These are phyloP conservation scores for Elongisporangium prolatum DNA, from an alignment of 352 stramenopile species.

Conservation along the genomic window DNA sequence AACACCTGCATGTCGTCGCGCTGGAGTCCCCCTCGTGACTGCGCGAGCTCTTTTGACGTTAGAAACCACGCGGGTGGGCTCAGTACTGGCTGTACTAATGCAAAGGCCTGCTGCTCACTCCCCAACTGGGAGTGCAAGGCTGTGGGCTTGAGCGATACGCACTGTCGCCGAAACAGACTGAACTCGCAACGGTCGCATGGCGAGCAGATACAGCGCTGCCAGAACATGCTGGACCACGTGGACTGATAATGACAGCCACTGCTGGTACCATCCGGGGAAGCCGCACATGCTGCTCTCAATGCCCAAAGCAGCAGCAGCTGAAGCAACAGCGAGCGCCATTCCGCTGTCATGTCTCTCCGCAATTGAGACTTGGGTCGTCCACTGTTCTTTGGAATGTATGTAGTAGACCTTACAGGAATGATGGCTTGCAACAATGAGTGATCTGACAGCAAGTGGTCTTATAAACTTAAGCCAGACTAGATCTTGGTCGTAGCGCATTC, in stretches of 20 bases:
- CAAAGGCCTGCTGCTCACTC: not conserved
- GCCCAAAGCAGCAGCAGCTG: constrained; percentile 1
- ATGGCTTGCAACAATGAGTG: not conserved
- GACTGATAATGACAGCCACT: not conserved
- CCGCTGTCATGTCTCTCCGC: not conserved
- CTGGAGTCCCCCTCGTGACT: constrained; percentile 31
- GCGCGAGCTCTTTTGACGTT: constrained; percentile 45
- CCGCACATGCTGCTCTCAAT: not conserved
- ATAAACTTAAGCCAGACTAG: too few species aligned
- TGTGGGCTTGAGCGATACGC: constrained; percentile 13
- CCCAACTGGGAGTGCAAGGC: constrained; percentile 11
- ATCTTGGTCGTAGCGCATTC: constrained; percentile 65
- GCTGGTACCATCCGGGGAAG: not conserved
- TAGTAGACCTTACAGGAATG: constrained; percentile 4
- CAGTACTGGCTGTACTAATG: constrained; percentile 31
- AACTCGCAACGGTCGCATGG: constrained; percentile 37
- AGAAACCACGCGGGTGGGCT: constrained; percentile 59
- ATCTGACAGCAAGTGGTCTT: too few species aligned
- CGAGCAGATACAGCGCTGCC: constrained; percentile 25
- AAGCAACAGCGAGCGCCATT: not conserved
- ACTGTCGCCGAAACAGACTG: constrained; percentile 13
- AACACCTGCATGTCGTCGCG: constrained; percentile 40
- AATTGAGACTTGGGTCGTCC: not conserved
- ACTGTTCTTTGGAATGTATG: constrained; percentile 2
- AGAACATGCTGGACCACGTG: constrained; percentile 9